Evolutionary conservation across 176 grass and related monocot genomes (phyloP), one percentile per base, ranked within the genome.

Genomic region (Musa beccarii): DNA sequence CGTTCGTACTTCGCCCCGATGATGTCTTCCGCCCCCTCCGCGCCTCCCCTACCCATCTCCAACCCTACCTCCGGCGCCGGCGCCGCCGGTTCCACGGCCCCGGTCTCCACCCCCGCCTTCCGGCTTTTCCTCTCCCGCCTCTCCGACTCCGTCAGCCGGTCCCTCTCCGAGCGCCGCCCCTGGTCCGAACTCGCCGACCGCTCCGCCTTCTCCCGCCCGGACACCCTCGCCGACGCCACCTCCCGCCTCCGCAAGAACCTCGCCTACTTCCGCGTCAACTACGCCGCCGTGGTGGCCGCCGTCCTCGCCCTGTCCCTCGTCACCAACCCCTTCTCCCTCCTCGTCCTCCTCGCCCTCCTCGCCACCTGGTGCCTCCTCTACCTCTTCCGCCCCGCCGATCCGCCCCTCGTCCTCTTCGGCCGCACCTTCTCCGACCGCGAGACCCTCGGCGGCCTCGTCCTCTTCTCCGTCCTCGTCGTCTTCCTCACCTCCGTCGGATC

Each of bases 241-340:
- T 91, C 91, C 6, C 82, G 95, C 64, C 82, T 99, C 71, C 88
- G 88, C 63, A 92, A 89, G 78, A 99, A 99, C 79, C 74, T 94
- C 11, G 72, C 75, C 57, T 99, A 99, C 79, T 99, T 99, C 80
- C 90, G 95, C 75, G 84, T 99, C 75, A 94, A 99, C 88, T 99
- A 99, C 84, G 84, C 91, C 73, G 83, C 95, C 72, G 55, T 99
- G 24, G 81, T 94, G 63, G 88, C 88, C 49, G 52, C 82, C 52
- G 71, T 83, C 59, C 90, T 99, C 73, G 90, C 86, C 63, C 76
- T 85, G 17, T 98, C 90, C 76, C 90, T 94, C 66, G 72, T 87
- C 56, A 77, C 88, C 50, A 83, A 93, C 80, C 95, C 95, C 9
- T 79, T 98, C 84, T 98, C 95, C 59, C 88, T 98, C 20, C 67